phyloP scores from a whole-genome alignment of 2,329 filamentous ascomycete genomes.

The Magnaporthiopsis incrustans region DNA sequence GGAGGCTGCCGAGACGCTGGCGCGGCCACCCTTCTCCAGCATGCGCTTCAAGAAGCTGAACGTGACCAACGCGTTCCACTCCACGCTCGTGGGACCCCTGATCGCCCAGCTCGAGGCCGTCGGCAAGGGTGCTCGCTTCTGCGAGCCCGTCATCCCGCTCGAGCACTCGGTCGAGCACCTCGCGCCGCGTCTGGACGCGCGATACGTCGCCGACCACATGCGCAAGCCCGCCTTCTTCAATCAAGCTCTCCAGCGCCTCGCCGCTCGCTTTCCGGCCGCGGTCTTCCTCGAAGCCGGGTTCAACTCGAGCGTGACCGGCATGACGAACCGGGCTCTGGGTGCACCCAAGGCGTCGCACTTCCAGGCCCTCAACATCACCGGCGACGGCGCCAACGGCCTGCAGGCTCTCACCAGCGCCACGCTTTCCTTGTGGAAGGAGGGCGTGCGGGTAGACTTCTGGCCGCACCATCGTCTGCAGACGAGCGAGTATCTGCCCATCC shows the following conservation, averaged over 20 bases:
- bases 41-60: conserved; percentile 26
- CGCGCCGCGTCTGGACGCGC: neutral
- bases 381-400: conserved; percentile 7
- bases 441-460: conserved; percentile 29
- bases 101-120: conserved; percentile 9
- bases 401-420: conserved; percentile 18
- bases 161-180: conserved; percentile 18
- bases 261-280: conserved; percentile 16
- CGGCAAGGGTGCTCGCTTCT: conserved; percentile 24
- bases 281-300: conserved; percentile 36
- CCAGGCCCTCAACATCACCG: conserved; percentile 19
- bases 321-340: conserved; percentile 22
- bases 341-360: conserved; percentile 11
- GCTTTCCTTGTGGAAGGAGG: conserved; percentile 30
- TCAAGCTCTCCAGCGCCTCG: conserved; percentile 30
- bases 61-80: conserved; percentile 41
- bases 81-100: conserved; percentile 25
- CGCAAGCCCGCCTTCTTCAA: conserved; percentile 35
- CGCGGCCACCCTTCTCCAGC: no score
- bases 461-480: conserved; percentile 22
- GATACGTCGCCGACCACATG: conserved; percentile 27
- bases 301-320: conserved; percentile 24
- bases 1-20: conserved; percentile 10
- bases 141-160: conserved; percentile 22
- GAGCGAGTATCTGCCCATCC: conserved; percentile 14